Conservation (phyloP, 2,329 filamentous ascomycete species). For the Neonectria sp. region DNA sequence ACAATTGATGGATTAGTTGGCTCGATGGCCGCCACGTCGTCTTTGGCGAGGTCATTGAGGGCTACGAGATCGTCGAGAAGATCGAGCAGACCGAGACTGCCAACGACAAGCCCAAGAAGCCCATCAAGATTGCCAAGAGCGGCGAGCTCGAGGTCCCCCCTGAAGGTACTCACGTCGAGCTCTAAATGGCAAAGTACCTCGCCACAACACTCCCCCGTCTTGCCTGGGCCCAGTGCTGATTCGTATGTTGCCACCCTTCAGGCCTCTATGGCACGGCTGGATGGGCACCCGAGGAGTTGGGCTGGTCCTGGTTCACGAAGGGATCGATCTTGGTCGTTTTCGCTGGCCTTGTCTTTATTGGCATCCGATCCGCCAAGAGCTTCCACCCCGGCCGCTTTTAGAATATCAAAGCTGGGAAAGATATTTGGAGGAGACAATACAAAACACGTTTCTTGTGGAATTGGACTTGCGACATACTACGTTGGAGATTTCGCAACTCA, state of each 20-base stretch:
- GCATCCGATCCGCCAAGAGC: slow-evolving; percentile 38
- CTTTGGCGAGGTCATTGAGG: slow-evolving; percentile 90
- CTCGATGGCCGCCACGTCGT: slow-evolving; percentile 89
- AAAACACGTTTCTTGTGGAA: not conserved
- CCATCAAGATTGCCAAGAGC: slow-evolving; percentile 85
- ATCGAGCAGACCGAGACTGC: slow-evolving; percentile 81
- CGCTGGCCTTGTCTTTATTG: slow-evolving; percentile 41
- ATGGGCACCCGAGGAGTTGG: slow-evolving; percentile 37
- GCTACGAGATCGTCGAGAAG: slow-evolving; percentile 84
- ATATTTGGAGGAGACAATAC: slow-evolving; percentile 15
- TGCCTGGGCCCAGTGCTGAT: slow-evolving; percentile 53
- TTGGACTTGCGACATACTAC: not conserved
- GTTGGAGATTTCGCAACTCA: not conserved
- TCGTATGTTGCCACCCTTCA: slow-evolving; percentile 46
- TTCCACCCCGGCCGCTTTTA: slow-evolving; percentile 29
- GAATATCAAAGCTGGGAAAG: not conserved
- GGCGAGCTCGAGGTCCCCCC: slow-evolving; percentile 86
- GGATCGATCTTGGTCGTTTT: slow-evolving; percentile 40
- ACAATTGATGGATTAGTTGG: slow-evolving; percentile 67
- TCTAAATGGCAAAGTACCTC: slow-evolving; percentile 69
- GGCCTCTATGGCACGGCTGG: slow-evolving; percentile 47
- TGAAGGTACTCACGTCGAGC: slow-evolving; percentile 95
- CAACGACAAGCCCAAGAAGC: slow-evolving; percentile 78
- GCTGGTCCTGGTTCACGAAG: slow-evolving; percentile 45
- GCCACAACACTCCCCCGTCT: slow-evolving; percentile 42